Percentiles rank a stretch among this genome's conserved stretches.
These are phyloP conservation scores for Mycena filopes DNA, from an alignment of 768 basidiomycete species.

Conservation along the genomic window DNA sequence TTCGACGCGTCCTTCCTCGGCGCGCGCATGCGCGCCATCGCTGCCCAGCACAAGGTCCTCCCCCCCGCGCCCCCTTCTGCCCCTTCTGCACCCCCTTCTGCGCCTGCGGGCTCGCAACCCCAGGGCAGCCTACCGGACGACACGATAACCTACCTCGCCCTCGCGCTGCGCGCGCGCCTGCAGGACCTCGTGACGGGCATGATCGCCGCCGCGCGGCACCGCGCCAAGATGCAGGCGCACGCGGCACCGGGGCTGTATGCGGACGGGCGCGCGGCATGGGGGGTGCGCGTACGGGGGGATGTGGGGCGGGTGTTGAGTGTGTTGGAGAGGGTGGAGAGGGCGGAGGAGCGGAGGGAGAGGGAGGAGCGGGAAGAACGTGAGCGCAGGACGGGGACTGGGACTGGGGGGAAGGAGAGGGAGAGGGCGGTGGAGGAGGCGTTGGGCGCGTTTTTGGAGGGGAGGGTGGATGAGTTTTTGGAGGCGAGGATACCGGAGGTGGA, in stretches of 20 bases:
- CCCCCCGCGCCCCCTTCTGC: slow-evolving; percentile 16
- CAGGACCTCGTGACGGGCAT: slow-evolving; percentile 76
- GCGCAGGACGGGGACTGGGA: too few relatives aligned
- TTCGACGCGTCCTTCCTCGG: slow-evolving; percentile 77
- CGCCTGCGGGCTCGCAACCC: too few relatives aligned
- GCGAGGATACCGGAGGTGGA: slow-evolving; percentile 25
- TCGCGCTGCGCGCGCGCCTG: slow-evolving; percentile 81
- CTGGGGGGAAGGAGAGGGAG: slow-evolving; percentile 35
- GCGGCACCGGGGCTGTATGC: slow-evolving; percentile 72
- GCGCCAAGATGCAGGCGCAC: slow-evolving; percentile 75
- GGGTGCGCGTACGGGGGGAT: slow-evolving; percentile 76
- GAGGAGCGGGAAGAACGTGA: slow-evolving; percentile 65
- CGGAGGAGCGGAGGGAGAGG: slow-evolving; percentile 81
- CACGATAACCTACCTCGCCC: slow-evolving; percentile 79
- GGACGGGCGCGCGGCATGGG: slow-evolving; percentile 84
- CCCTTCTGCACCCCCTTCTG: too few relatives aligned
- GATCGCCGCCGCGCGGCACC: slow-evolving; percentile 75
- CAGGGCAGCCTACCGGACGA: slow-evolving; percentile 66
- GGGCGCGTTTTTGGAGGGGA: slow-evolving; percentile 47
- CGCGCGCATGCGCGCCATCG: slow-evolving; percentile 75
- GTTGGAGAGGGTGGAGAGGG: slow-evolving; percentile 82
- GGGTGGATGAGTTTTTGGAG: slow-evolving; percentile 53
- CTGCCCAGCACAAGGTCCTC: slow-evolving; percentile 72
- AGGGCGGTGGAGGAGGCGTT: slow-evolving; percentile 74
- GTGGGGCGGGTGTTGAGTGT: slow-evolving; percentile 80